Evolutionary conservation across 352 stramenopile species (phyloP), one percentile per base, ranked within the genome.

Genomic region (Thalassiosira ordinaria): DNA sequence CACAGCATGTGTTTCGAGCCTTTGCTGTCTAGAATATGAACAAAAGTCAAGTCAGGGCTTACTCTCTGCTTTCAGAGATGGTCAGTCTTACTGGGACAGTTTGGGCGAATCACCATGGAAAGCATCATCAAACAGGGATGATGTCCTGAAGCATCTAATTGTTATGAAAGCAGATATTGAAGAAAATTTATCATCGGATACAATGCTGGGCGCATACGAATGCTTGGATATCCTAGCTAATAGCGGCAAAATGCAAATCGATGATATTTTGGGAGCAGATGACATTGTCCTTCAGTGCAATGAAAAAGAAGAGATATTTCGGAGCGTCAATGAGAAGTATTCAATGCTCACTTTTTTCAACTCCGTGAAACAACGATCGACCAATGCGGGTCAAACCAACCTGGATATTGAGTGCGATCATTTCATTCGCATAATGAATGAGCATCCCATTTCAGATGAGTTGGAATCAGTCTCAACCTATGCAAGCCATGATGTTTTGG

Each of bases 181-280:
- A 13, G 71, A 74, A 69, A 69, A 55, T 13, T 29, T 70, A 6
- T 72, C 35, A 37, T 75, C 71, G n/a, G 66, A 79, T 53, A 74
- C 67, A 24, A 79, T 88, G 70, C 57, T 82, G 0, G 24, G 27
- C 18, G 66, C 74, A 33, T 88, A 77, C 63, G 75, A 79, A 18
- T 84, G 71, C 49, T 61, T 88, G 9, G 70, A 82, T 52, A 80
- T 69, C 0, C 82, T 88, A 29, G 70, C 64, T 46, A 79, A 69
- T 7, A 79, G 71, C 62, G 71, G 55, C 24, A 82, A 67, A 39
- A 64, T 84, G 31, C 59, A 52, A 44, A 31, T 88, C 4, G 66
- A 84, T 31, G 74, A 88, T 41, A 80, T 88, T 59, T 56, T 80
- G 27, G 80, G 74, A 27, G 80, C 80, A 60, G 65, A 82, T 24